Conservation (phyloP, 2,329 filamentous ascomycete genomes). For the Pestalotiopsis sp. region DNA sequence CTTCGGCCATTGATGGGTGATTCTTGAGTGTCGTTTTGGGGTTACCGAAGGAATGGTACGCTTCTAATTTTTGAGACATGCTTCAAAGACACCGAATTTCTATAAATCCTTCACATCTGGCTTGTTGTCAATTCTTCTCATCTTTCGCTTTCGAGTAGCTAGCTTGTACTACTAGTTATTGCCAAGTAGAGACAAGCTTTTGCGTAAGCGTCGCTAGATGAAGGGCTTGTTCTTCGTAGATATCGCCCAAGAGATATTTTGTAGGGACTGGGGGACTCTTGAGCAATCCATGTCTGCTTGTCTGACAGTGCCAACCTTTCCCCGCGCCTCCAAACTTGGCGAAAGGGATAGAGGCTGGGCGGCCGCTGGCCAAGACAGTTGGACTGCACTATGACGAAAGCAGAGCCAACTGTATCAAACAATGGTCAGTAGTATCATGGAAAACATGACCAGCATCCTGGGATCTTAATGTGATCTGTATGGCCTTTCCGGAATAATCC, state of each 20-base stretch:
- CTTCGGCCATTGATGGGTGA: background rate
- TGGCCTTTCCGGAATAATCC: background rate
- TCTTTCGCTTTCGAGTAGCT: background rate
- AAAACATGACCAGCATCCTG: background rate
- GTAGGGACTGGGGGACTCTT: background rate
- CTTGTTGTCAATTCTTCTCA: background rate
- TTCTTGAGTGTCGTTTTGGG: background rate
- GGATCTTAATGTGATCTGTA: background rate
- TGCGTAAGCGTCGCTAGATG: background rate
- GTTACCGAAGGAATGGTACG: background rate
- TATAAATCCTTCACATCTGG: background rate
- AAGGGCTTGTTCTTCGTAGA: background rate
- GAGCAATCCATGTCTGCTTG: background rate
- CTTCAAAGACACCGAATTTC: background rate
- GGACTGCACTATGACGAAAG: constrained; percentile 1
- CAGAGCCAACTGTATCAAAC: background rate
- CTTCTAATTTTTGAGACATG: background rate
- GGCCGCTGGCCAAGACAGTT: background rate
- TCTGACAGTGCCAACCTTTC: background rate
- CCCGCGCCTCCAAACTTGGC: background rate
- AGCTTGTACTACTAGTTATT: background rate
- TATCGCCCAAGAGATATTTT: background rate
- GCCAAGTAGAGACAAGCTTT: background rate
- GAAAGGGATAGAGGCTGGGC: background rate
- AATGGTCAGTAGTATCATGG: background rate